Evolutionary conservation across 73 alveolate genomes (phyloP).

Genomic region (Stentor coeruleus): DNA sequence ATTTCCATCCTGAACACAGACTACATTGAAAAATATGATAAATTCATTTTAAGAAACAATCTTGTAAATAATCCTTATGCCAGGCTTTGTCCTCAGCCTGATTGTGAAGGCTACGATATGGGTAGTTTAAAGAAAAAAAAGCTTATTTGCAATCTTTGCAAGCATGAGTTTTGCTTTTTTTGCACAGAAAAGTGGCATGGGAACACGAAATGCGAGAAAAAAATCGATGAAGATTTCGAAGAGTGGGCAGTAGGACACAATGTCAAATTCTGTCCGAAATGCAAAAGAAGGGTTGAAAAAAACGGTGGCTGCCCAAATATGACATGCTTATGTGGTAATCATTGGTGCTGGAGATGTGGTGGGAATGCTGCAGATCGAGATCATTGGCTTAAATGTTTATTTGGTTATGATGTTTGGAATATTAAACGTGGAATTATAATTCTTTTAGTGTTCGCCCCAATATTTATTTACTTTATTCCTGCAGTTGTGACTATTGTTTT

Average conservation of each 20-base stretch:
- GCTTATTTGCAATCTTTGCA: background rate
- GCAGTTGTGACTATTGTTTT: background rate
- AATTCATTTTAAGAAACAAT: background rate
- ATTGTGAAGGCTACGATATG: background rate
- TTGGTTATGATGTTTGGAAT: background rate
- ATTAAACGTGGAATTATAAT: background rate
- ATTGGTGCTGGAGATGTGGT: constrained; percentile 3
- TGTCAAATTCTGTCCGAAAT: background rate
- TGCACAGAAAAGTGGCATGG: constrained; percentile 4
- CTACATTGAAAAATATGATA: background rate
- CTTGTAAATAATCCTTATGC: background rate
- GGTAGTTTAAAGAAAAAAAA: background rate
- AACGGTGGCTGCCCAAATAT: background rate
- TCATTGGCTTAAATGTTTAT: background rate
- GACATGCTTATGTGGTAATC: background rate
- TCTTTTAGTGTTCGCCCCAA: background rate
- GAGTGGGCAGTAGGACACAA: background rate
- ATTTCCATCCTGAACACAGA: background rate
- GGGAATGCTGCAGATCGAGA: background rate
- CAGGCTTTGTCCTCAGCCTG: background rate
- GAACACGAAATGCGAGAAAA: background rate
- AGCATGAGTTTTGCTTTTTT: background rate
- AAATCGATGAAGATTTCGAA: background rate
- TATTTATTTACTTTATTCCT: background rate
- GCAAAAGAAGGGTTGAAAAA: background rate